Evolutionary conservation across 2,329 filamentous ascomycete genomes (phyloP), one percentile per base, ranked within the genome.

Genomic region (Nemania bipapillata): DNA sequence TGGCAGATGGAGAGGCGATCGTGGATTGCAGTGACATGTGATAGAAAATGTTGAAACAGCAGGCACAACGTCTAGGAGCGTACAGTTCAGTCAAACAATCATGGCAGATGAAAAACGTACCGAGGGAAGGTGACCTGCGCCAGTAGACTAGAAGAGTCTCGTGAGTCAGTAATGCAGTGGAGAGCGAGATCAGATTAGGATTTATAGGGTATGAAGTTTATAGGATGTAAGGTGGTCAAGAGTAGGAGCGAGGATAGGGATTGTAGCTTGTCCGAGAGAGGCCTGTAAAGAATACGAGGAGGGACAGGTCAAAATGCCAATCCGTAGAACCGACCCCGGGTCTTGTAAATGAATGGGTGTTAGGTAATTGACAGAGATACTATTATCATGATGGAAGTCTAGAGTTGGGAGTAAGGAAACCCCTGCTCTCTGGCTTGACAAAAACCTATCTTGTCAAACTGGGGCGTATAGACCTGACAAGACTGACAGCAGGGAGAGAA

Each of bases 81-180:
- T 9, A 32, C 30, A 32, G 9, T 9, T 32, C 30, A 32, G 9
- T 9, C 9, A 17, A 40, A 17, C 3, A 4, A 40, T 28, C 20
- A 42, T 30, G 8, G n/a, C 32, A 62, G 24, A 6, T 15, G 17
- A 20, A 17, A 2, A 3, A 56, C 64, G 45, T 35, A 66, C 64
- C 20, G 20, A 52, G 17, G 9, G 11, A 24, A 17, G 2, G 28
- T 32, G 30, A 9, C 3, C 2, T 12, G 35, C 17, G n/a, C 22
- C 24, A 26, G 28, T 53, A 26, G 6, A 17, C 52, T 66, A 28
- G 52, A 53, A 28, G 52, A 53, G 40, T 12, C 24, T 3, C 17
- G 50, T 66, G 20, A 61, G 40, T 17, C 15, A 9, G 17, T 9
- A n/a, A 42, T 32, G 11, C 12, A 17, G 22, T 11, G 4, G 9